Evolutionary conservation across 345 rosid genomes (phyloP), one percentile per base, ranked within the genome.

Genomic region (Eucalyptus victrix): DNA sequence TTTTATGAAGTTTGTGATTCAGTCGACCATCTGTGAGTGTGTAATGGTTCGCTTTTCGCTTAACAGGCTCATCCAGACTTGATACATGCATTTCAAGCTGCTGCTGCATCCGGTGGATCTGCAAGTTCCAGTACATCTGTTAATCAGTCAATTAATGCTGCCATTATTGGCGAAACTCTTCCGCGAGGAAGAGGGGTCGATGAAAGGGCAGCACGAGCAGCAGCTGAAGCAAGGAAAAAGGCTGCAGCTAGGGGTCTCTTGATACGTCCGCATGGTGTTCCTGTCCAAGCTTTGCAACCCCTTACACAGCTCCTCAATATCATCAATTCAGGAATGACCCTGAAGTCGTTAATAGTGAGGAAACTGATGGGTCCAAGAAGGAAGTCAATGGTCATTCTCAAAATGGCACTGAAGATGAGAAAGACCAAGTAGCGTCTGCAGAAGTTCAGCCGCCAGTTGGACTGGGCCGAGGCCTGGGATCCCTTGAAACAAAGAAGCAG

Each of bases 131-230:
- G 92, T 89, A 89, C 94, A 51, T 88, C 96, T 28, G 88, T 87
- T 81, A 95, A 94, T 92, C 96, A 90, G 87, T 91, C 96, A 4
- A 91, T 96, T 47, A 97, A 94, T 88, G 92, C 97, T 9, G 95
- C 98, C 85, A 90, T 94, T 53, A 91, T 92, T 34, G 97, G 97
- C 5, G 98, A 95, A 88, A 86, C 92, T 62, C 93, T 95, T 90
- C 95, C 97, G 6, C 95, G 97, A 76, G 99, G 98, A 12, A 94
- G 99, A 90, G 99, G 99, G 54, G 93, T 94, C 45, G 99, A 98
- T 92, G 99, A 97, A 92, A 93, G 99, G 90, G 99, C 99, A 69
- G 99, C 99, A 90, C 99, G 99, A 86, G 99, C 99, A 42, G 99
- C 97, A 49, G 99, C 97, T 88, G 99, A 98, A 88, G 95, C 91